Conservation (phyloP, 1,284 basidiomycete genomes). For the Athelia psychrophila region DNA sequence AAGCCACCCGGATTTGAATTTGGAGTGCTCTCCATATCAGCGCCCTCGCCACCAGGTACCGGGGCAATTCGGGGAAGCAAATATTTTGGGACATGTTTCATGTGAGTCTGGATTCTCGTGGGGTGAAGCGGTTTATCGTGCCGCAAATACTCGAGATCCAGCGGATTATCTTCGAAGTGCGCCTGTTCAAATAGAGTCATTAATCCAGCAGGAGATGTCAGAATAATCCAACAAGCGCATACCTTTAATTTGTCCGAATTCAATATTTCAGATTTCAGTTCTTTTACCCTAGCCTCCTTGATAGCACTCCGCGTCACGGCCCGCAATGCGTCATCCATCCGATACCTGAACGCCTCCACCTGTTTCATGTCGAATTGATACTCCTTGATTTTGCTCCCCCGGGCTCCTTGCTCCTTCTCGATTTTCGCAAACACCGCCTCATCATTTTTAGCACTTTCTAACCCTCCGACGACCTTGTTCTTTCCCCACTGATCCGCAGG, state of each 20-base stretch:
- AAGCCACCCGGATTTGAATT: constrained; percentile 42
- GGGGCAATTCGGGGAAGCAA: constrained; percentile 81
- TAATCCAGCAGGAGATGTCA: not conserved
- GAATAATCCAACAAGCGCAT: constrained; percentile 15
- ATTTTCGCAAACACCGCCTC: constrained; percentile 80
- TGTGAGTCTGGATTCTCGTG: constrained; percentile 83
- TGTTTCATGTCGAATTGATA: constrained; percentile 93
- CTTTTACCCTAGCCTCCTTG: constrained; percentile 91
- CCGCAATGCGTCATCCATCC: constrained; percentile 95
- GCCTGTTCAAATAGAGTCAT: constrained; percentile 49
- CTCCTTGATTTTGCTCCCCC: constrained; percentile 81
- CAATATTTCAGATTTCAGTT: constrained; percentile 91
- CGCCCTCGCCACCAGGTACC: constrained; percentile 30
- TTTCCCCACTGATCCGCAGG: constrained; percentile 75
- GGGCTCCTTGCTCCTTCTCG: constrained; percentile 67
- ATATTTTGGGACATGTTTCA: constrained; percentile 96
- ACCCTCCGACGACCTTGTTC: constrained; percentile 67
- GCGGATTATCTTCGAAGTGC: constrained; percentile 97
- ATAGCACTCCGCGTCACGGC: constrained; percentile 86
- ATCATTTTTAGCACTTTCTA: constrained; percentile 71
- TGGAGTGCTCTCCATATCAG: too few species aligned
- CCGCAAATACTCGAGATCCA: constrained; percentile 89
- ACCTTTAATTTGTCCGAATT: constrained; percentile 97
- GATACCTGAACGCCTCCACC: constrained; percentile 97
- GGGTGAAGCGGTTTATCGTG: constrained; percentile 95